Percentiles rank a stretch among this genome's conserved stretches.
Conservation (phyloP, 2,329 filamentous ascomycete genomes). For the Tolypocladium capitatum region DNA sequence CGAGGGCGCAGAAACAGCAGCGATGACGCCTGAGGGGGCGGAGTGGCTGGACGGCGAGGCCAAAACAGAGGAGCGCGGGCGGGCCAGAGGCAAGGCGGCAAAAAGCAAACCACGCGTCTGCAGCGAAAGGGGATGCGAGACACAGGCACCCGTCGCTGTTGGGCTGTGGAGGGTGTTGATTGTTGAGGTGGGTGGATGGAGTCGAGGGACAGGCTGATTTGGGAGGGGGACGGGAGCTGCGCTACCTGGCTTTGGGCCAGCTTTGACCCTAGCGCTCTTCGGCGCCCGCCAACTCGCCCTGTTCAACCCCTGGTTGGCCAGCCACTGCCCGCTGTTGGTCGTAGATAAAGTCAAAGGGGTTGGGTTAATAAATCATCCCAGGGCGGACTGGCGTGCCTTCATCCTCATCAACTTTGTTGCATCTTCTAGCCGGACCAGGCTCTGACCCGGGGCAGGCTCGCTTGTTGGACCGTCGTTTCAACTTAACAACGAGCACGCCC, state of each 20-base stretch:
- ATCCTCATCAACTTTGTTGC: not conserved
- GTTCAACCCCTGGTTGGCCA: not conserved
- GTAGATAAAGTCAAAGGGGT: not conserved
- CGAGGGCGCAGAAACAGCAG: conserved; percentile 1
- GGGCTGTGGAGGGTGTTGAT: not conserved
- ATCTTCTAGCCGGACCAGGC: not conserved
- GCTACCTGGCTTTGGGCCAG: too few relatives aligned
- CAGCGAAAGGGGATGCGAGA: not conserved
- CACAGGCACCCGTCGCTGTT: not conserved
- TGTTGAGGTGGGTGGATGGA: not conserved
- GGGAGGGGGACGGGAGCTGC: not conserved
- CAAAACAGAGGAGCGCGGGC: not conserved
- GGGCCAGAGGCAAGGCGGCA: not conserved
- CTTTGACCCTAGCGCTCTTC: not conserved
- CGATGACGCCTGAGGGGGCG: not conserved
- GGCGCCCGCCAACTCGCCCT: not conserved
- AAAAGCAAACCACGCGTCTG: not conserved
- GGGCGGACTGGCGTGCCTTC: not conserved
- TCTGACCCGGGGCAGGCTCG: not conserved
- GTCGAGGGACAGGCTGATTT: not conserved
- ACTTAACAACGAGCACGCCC: not conserved
- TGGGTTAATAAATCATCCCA: too few relatives aligned
- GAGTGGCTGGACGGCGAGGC: not conserved
- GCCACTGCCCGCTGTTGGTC: not conserved
- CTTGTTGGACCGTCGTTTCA: too few relatives aligned